Evolutionary conservation across 1,139 yeast genomes (phyloP), one percentile per base, ranked within the genome.

Genomic region (Meyerozyma elateridarum): DNA sequence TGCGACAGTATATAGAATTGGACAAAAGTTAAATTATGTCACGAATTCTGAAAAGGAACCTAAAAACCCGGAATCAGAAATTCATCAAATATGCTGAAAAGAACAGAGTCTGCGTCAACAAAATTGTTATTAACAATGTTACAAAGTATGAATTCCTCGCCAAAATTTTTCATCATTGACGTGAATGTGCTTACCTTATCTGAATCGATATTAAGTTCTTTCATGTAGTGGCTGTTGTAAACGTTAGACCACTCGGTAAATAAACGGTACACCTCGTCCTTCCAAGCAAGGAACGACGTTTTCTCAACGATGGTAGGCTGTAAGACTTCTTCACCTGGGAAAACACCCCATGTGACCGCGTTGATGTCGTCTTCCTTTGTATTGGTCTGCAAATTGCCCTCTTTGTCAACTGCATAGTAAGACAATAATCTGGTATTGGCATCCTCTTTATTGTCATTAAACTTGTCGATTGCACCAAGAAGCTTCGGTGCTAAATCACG

Each of bases 321-420:
- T 45, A 85, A 70, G 33, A 87, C 84, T 59, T 87, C 95, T 53
- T 83, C 84, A 29, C 94, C 94, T 13, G 95, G 95, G 72, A 85
- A 87, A 25, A 85, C 85, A 41, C 96, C 97, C 98, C 98, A 91
- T 9, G 98, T 91, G 33, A 88, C 96, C 6, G 97, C 96, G 52
- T 87, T 88, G 44, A 94, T 88, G 42, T 81, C 84, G 38, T 79
- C 84, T 31, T 76, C 82, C 26, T 72, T 73, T 31, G 91, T 78
- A 55, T 89, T 89, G 25, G 76, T 69, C 25, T 58, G 48, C 40
- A 85, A 64, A 25, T 74, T 64, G 17, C 88, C 89, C 3, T 58
- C 49, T 35, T 67, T 64, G 53, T 83, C 81, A 30, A 85, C 89
- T 4, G 91, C 82, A 52, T 87, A 88, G 59, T 77, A 91, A 5